Evolutionary conservation across 2,329 filamentous ascomycete species (phyloP).

Genomic region (Sporothrix schenckii): DNA sequence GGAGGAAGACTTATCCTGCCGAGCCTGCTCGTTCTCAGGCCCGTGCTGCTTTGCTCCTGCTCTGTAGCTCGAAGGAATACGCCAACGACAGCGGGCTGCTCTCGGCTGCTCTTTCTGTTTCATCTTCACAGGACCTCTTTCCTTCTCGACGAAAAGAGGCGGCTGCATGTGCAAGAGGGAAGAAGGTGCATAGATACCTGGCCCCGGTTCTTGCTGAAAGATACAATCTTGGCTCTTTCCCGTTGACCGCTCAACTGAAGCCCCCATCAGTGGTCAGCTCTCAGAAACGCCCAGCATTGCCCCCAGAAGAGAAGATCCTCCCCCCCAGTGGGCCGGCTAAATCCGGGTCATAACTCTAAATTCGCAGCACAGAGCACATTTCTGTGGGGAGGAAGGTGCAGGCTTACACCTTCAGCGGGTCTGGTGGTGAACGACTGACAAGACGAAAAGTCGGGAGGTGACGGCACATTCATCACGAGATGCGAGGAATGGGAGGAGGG

Average conservation of each 20-base stretch:
- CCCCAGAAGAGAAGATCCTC: not conserved
- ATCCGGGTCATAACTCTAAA: conserved; percentile 22
- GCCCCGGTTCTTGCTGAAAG: not conserved
- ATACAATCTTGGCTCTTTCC: not conserved
- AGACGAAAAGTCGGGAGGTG: not conserved
- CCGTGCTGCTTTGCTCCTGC: not conserved
- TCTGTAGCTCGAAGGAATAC: not conserved
- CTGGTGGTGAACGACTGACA: not conserved
- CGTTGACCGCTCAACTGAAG: not conserved
- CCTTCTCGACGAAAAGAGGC: conserved; percentile 2
- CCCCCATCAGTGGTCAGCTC: no score
- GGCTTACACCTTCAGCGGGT: no score
- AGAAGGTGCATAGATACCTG: not conserved
- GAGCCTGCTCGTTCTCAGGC: not conserved
- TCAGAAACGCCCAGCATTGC: not conserved
- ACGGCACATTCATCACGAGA: not conserved
- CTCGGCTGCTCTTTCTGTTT: not conserved
- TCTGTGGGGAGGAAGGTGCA: conserved; percentile 12
- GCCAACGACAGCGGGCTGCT: not conserved
- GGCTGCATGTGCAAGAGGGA: conserved; percentile 3
- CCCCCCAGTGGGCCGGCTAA: conserved; percentile 9
- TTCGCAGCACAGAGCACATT: not conserved
- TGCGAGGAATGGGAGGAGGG: not conserved
- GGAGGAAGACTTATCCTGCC: not conserved
- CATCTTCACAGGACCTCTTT: not conserved